A percentile compares a stretch with the other conserved stretches of the same genome.
Conservation (phyloP, 2,329 filamentous ascomycete genomes). For the Nothomitra cinnamomea region DNA sequence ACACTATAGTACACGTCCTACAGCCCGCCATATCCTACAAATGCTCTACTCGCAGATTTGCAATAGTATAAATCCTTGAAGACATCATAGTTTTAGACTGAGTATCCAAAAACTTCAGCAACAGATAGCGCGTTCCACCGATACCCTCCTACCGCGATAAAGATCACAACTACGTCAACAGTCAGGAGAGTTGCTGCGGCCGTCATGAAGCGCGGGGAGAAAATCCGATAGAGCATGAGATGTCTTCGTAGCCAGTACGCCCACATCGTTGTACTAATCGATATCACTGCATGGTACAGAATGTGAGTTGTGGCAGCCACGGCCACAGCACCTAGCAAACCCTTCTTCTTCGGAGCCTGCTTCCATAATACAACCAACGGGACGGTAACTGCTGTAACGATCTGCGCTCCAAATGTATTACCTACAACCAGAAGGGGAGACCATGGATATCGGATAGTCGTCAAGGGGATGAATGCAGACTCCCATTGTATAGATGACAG, state of each 20-base stretch:
- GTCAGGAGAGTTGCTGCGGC: constrained; percentile 54
- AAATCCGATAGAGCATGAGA: constrained; percentile 92
- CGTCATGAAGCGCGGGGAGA: constrained; percentile 80
- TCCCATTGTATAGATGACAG: constrained; percentile 91
- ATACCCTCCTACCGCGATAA: constrained; percentile 56
- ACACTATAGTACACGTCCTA: too few species aligned
- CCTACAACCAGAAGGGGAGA: constrained; percentile 62
- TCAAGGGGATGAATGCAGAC: constrained; percentile 75
- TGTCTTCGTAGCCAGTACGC: constrained; percentile 75
- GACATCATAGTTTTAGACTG: background rate
- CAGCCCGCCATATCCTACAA: too few species aligned
- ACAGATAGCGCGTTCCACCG: constrained; percentile 64
- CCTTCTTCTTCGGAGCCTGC: constrained; percentile 17
- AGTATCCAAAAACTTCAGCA: constrained; percentile 69
- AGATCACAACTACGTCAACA: constrained; percentile 57
- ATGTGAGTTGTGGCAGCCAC: constrained; percentile 59
- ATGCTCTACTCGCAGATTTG: too few species aligned
- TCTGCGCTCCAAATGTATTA: constrained; percentile 81
- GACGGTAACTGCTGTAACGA: constrained; percentile 62
- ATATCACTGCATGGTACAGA: constrained; percentile 67
- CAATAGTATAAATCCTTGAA: too few species aligned
- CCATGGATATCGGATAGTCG: constrained; percentile 75
- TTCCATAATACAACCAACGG: constrained; percentile 84
- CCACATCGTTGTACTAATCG: constrained; percentile 77
- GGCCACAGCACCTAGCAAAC: constrained; percentile 49